Evolutionary conservation across 768 basidiomycete genomes (phyloP), one percentile per base, ranked within the genome.

Genomic region (Lentinula sp.): DNA sequence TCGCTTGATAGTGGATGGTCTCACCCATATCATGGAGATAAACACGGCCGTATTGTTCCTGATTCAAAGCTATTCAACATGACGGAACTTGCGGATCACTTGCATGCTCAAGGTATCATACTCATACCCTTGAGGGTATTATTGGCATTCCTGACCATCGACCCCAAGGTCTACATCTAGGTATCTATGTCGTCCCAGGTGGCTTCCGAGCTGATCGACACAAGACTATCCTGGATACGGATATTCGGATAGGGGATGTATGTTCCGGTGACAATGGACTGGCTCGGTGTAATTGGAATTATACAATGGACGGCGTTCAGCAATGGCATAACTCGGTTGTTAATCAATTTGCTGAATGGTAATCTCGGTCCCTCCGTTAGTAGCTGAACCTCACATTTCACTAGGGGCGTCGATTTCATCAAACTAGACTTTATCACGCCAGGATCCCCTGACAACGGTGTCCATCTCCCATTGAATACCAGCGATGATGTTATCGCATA

Each of bases 381-480:
- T 18, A 21, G 43, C 11, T n/a, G 8, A 32, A 39, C 13, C 37
- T 39, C 37, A 13, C 53, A 7, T 46, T 10, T 15, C 7, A 13
- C 21, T 37, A 60, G 59, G 59, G 61, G 61, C 40, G 55, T 62
- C 16, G 61, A 62, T 52, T 63, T 59, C 40, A 60, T 63, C 49
- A 63, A 63, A 34, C 62, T 63, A 5, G 62, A 63, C 45, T 63
- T 59, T 32, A 60, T 63, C 58, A 63, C 62, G 9, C 62, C 62
- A 34, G 62, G 62, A n/a, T 59, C 57, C 9, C 57, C 57, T 0
- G 51, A 63, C 42, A 54, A 63, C 28, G 62, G 62, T 46, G 62
- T 40, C 15, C 32, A 52, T 21, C 57, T 59, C 15, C 62, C 62
- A 2, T 23, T 49, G 5, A 63, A 63, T 23, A 51, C 53, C 11